Conservation (phyloP, 371 early-diverging fungal species). For the Mucor plumbeus region DNA sequence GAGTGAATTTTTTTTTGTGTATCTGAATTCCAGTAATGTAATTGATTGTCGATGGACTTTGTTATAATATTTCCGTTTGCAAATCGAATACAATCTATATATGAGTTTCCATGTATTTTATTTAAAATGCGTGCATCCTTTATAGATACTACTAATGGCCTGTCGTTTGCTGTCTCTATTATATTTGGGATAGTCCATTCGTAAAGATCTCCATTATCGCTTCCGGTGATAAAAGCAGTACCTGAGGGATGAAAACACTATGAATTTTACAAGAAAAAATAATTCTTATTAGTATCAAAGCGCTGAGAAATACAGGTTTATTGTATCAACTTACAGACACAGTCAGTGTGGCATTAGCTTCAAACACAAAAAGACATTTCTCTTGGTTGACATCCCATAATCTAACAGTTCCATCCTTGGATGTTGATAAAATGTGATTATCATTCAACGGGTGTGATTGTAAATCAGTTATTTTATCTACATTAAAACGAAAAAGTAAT, state of each 20-base stretch:
- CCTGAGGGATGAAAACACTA: slow-evolving; percentile 70
- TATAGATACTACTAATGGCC: slow-evolving; percentile 37
- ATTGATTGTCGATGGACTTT: slow-evolving; percentile 76
- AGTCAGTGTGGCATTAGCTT: slow-evolving; percentile 56
- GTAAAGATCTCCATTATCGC: slow-evolving; percentile 59
- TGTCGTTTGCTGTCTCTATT: slow-evolving; percentile 9
- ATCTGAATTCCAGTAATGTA: slow-evolving; percentile 76
- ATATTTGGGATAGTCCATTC: slow-evolving; percentile 63
- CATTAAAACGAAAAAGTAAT: background rate
- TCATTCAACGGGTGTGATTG: slow-evolving; percentile 73
- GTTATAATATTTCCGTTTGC: slow-evolving; percentile 68
- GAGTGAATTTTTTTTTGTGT: slow-evolving; percentile 45
- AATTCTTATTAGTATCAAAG: too few species aligned
- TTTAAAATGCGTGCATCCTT: slow-evolving; percentile 41
- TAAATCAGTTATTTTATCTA: slow-evolving; percentile 57
- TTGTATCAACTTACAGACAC: slow-evolving; percentile 55
- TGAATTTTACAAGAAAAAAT: background rate
- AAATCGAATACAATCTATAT: slow-evolving; percentile 70
- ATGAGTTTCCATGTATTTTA: slow-evolving; percentile 47
- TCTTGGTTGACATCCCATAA: slow-evolving; percentile 84
- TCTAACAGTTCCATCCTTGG: slow-evolving; percentile 85
- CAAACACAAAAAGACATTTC: slow-evolving; percentile 68
- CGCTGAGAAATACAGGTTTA: too few species aligned
- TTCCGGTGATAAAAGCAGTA: slow-evolving; percentile 60
- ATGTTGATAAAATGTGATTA: slow-evolving; percentile 75